A percentile compares a stretch with the other conserved stretches of the same genome.
Conservation (phyloP, 768 basidiomycete genomes). For the Sistotremastrum suecicum region DNA sequence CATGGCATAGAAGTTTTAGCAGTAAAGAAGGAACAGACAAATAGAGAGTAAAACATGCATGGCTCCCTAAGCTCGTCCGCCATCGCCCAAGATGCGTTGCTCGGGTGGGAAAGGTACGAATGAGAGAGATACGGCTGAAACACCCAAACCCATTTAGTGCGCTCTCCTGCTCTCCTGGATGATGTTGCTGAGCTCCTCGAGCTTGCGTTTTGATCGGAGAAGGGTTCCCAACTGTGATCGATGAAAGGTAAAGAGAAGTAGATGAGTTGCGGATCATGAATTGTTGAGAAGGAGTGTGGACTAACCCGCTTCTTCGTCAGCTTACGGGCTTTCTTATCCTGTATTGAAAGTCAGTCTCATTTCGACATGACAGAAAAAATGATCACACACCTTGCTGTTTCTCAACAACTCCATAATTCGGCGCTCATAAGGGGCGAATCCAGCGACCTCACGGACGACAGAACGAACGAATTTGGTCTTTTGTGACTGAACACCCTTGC, state of each 20-base stretch:
- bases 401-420: constrained; percentile 96
- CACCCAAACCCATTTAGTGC: constrained; percentile 20
- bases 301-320: constrained; percentile 97
- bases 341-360: constrained; percentile 6
- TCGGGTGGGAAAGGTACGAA: no score
- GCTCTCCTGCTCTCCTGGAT: constrained; percentile 88
- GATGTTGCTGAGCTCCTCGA: constrained; percentile 86
- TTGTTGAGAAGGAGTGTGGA: constrained; percentile 10
- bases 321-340: constrained; percentile 99
- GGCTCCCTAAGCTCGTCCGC: neutral
- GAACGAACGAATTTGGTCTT: constrained; percentile 92
- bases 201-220: constrained; percentile 94
- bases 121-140: neutral
- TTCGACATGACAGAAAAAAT: constrained; percentile 3
- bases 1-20: constrained; percentile 14
- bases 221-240: constrained; percentile 79
- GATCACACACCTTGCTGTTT: constrained; percentile 75
- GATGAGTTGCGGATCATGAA: neutral
- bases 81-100: no score
- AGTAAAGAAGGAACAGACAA: constrained; percentile 34
- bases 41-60: constrained; percentile 13
- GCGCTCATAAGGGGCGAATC: constrained; percentile 95
- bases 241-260: neutral
- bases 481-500: constrained; percentile 81
- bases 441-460: constrained; percentile 91